Percentiles rank a stretch among this genome's conserved stretches.
Conservation (phyloP, 2,329 filamentous ascomycete species). For the Dothideomycetes sp. region DNA sequence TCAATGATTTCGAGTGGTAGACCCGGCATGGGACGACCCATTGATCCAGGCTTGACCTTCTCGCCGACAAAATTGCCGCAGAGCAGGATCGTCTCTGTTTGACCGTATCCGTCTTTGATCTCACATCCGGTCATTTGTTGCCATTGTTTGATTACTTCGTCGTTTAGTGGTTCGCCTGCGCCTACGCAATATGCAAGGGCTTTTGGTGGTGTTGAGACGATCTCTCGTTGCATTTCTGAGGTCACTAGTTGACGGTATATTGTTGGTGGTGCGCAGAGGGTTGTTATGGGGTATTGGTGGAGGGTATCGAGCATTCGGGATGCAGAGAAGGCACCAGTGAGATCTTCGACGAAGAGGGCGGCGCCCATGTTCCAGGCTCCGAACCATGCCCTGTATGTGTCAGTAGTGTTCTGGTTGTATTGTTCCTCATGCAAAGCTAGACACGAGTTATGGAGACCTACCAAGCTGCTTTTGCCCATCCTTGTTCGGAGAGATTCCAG, state of each 20-base stretch:
- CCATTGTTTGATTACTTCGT: constrained; percentile 31
- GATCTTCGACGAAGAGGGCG: constrained; percentile 33
- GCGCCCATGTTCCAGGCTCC: constrained; percentile 34
- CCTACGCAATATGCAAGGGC: constrained; percentile 30
- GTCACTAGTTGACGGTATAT: constrained; percentile 34
- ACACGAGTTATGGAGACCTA: too few species aligned
- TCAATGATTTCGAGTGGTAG: constrained; percentile 30
- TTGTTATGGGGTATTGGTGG: constrained; percentile 32
- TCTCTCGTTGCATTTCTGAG: constrained; percentile 24
- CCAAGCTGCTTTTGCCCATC: constrained; percentile 37
- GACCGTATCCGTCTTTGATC: constrained; percentile 34
- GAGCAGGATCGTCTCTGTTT: constrained; percentile 33
- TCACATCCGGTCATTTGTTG: constrained; percentile 28
- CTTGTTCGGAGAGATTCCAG: constrained; percentile 35
- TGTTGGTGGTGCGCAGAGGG: constrained; percentile 33
- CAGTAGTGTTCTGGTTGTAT: too few species aligned
- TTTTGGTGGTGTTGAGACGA: constrained; percentile 22
- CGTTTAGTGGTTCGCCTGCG: constrained; percentile 33
- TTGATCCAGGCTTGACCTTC: constrained; percentile 29
- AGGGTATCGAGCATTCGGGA: constrained; percentile 26
- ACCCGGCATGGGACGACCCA: constrained; percentile 32
- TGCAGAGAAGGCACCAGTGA: constrained; percentile 28
- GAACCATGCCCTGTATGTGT: too few species aligned
- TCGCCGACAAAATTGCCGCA: constrained; percentile 32
- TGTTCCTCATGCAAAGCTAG: too few species aligned